Evolutionary conservation across 495 filamentous ascomycete genomes (phyloP).

Genomic region (Penicillium paxilli): DNA sequence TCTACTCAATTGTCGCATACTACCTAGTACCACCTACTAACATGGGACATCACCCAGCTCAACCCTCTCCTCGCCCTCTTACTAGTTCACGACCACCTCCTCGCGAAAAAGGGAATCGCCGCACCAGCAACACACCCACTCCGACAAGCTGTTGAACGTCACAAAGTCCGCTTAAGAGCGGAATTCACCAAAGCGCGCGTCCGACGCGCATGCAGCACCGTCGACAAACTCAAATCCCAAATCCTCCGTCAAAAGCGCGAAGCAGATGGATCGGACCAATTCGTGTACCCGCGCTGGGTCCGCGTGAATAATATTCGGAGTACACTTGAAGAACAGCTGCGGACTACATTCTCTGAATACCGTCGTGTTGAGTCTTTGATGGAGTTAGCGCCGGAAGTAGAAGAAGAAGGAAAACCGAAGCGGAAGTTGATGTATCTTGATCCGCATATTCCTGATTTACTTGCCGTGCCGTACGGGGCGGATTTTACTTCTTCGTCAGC

Average conservation of each 20-base stretch:
- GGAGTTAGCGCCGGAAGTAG: constrained; percentile 29
- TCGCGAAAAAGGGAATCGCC: constrained; percentile 77
- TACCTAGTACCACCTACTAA: too few species aligned
- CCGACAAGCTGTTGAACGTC: constrained; percentile 67
- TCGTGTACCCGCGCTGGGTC: constrained; percentile 78
- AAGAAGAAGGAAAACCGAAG: constrained; percentile 19
- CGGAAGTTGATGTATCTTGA: constrained; percentile 59
- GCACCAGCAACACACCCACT: constrained; percentile 76
- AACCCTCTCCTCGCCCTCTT: constrained; percentile 77
- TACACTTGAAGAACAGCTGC: constrained; percentile 65
- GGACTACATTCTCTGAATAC: constrained; percentile 65
- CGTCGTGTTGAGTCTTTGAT: constrained; percentile 47
- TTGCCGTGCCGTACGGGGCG: constrained; percentile 68
- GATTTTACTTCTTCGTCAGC: constrained; percentile 70
- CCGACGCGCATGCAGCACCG: constrained; percentile 61
- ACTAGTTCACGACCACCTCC: constrained; percentile 81
- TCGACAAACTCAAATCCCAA: constrained; percentile 60
- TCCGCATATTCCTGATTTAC: constrained; percentile 73
- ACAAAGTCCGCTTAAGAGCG: constrained; percentile 76
- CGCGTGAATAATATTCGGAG: constrained; percentile 80
- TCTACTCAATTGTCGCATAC: too few species aligned
- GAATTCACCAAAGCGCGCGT: constrained; percentile 81
- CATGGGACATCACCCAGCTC: constrained; percentile 65
- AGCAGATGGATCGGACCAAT: constrained; percentile 15
- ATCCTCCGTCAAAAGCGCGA: constrained; percentile 45